Evolutionary conservation across 306 rosid genomes (phyloP).

Genomic region (Castanopsis chinensis): DNA sequence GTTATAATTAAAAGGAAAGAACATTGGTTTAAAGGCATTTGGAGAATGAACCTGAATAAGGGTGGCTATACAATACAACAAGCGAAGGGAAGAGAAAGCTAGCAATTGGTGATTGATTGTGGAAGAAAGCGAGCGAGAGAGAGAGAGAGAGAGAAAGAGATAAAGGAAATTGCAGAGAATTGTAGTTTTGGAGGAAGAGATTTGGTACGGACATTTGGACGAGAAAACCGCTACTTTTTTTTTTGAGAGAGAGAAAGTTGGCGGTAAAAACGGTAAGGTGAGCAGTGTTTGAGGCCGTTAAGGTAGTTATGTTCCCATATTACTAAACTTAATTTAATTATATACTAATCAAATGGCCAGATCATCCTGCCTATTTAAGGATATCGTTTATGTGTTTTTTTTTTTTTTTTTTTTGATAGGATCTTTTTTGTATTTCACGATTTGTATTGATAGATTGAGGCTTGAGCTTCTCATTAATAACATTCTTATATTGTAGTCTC

Average conservation of each 20-base stretch:
- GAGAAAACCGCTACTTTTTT: conserved; percentile 6
- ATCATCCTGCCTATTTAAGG: too few species aligned
- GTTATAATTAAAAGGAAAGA: not conserved
- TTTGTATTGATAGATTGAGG: too few species aligned
- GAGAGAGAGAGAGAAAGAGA: conserved; percentile 10
- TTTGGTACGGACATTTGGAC: conserved; percentile 25
- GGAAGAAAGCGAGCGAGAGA: not conserved
- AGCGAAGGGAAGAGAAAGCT: not conserved
- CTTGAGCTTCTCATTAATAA: too few species aligned
- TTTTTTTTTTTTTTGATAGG: too few species aligned
- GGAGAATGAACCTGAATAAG: conserved; percentile 24
- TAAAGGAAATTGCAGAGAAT: not conserved
- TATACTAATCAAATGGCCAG: too few species aligned
- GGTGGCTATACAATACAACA: not conserved
- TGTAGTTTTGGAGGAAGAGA: conserved; percentile 18
- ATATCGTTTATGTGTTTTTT: too few species aligned
- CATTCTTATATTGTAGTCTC: too few species aligned
- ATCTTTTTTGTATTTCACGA: too few species aligned
- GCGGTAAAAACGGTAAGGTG: conserved; percentile 28
- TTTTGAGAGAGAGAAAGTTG: conserved; percentile 13
- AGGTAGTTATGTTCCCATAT: not conserved
- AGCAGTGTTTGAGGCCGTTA: conserved; percentile 13
- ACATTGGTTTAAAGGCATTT: too few species aligned
- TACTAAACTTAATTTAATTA: too few species aligned
- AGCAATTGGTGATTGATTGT: conserved; percentile 13